Base-by-base conservation (phyloP, 2,329 filamentous ascomycete species). In the Diplodia scrobiculata region DNA sequence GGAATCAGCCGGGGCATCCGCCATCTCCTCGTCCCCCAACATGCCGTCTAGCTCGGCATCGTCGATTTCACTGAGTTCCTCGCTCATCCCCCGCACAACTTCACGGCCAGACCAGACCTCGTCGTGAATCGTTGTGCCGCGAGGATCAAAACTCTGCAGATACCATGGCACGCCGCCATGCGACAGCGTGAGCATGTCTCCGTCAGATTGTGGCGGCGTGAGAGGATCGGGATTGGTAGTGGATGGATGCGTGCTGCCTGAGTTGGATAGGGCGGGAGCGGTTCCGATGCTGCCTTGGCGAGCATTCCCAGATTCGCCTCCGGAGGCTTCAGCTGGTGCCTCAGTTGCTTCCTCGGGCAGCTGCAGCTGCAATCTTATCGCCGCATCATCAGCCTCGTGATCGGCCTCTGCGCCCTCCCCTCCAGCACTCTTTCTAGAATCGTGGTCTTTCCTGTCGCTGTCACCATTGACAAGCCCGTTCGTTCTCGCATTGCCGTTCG, bases 31-130 rank as follows among this genome's bases (percentile, higher is more conserved):
- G 55, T 74, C 75, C 11, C 58, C 58, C 7, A 62, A 47, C 41
- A 76, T 76, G 19, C 89, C 91, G 72, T 91, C 88, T 67, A 97
- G 82, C 78, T 94, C 91, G 62, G 96, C 92, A 70, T 97, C 93
- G 72, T 96, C 93, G 75, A 97, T 87, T 74, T 97, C 94, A 66
- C 91, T 96, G 25, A 97, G 83, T 71, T 94, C 91, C 77, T 97
- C 93, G 72, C 91, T 96, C 77, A 94, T 87, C 14, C 83, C 86
- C 34, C 87, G 83, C 70, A 87, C 80, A n/a, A 90, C 87, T 65
- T 93, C 90, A 38, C 88, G 84, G 1, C 89, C 91, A 0, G 86
- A 87, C 83, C 88, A 91, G 63, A 87, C 84, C 77, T 94, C 90
- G 38, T 78, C 89, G 65, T 91, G 82, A 10, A 94, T 86, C 0